Percentiles rank a stretch among this genome's conserved stretches.
These are phyloP conservation scores for Cutaneotrichosporon spelunceum DNA, from an alignment of 1,284 basidiomycete species.

Conservation along the genomic window DNA sequence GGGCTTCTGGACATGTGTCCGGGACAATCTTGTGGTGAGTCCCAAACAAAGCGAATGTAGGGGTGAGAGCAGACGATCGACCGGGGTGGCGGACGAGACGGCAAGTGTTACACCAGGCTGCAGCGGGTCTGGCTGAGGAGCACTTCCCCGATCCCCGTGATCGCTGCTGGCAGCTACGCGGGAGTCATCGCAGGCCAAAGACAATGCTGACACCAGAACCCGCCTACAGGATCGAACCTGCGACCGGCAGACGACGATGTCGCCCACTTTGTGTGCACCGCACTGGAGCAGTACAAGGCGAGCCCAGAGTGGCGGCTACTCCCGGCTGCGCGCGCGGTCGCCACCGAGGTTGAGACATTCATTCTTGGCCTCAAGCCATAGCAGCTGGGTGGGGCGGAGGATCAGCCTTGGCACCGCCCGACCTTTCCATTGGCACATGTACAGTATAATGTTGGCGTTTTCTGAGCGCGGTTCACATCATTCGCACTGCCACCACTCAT, in stretches of 20 bases:
- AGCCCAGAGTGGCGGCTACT: constrained; percentile 35
- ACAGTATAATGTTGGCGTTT: background rate
- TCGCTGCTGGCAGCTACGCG: background rate
- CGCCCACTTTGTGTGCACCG: constrained; percentile 25
- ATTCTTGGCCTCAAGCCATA: constrained; percentile 5
- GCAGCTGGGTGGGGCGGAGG: background rate
- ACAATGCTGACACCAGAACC: constrained; percentile 21
- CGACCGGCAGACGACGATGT: constrained; percentile 28
- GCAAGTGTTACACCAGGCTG: too few relatives aligned
- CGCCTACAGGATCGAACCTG: constrained; percentile 26
- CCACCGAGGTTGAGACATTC: constrained; percentile 29
- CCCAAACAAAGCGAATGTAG: background rate
- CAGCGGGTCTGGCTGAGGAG: too few relatives aligned
- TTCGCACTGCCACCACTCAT: background rate
- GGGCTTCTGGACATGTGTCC: constrained; percentile 46
- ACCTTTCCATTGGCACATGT: background rate
- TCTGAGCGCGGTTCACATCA: background rate
- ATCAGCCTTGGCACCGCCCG: background rate
- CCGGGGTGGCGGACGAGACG: background rate
- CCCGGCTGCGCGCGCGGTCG: constrained; percentile 20
- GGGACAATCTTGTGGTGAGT: constrained; percentile 40
- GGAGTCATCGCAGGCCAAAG: background rate
- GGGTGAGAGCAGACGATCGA: too few relatives aligned
- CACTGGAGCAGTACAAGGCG: constrained; percentile 30
- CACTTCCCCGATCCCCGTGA: background rate